Evolutionary conservation across 345 rosid species (phyloP).

Genomic region (Dipteronia dyeriana): DNA sequence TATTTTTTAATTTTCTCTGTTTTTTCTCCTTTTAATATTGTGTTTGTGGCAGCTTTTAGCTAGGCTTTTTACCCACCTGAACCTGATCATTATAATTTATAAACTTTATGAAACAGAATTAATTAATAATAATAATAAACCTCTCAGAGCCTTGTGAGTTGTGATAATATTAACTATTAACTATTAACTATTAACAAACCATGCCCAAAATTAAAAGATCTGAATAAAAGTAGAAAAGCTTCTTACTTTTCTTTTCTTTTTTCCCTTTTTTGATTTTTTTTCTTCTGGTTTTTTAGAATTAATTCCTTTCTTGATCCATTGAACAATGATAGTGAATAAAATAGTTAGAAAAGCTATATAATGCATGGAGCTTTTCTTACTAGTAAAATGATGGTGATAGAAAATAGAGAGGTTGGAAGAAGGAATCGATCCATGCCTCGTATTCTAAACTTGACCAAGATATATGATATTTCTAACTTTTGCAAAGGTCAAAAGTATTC

Average conservation of each 20-base stretch:
- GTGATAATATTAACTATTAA: not conserved
- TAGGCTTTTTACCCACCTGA: conserved; percentile 11
- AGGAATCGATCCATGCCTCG: conserved; percentile 11
- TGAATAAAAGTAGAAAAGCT: too few species aligned
- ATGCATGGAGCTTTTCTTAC: conserved; percentile 22
- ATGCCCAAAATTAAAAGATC: conserved; percentile 16
- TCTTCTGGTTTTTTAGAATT: not conserved
- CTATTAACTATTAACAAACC: too few species aligned
- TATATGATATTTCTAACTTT: not conserved
- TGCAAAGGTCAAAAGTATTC: conserved; percentile 20
- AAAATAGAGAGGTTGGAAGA: not conserved
- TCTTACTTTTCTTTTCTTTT: conserved; percentile 20
- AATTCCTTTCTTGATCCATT: not conserved
- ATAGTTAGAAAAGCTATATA: conserved; percentile 18
- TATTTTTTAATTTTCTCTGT: too few species aligned
- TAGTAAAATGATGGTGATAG: conserved; percentile 21
- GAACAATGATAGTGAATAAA: not conserved
- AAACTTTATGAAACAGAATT: not conserved
- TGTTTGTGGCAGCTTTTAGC: conserved; percentile 19
- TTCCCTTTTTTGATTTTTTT: conserved; percentile 18
- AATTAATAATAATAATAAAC: conserved; percentile 1
- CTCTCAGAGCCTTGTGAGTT: not conserved
- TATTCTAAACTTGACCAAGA: not conserved
- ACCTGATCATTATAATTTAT: not conserved
- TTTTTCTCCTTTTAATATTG: not conserved